Conservation (phyloP, 768 basidiomycete genomes). For the Gloeophyllum trabeum region DNA sequence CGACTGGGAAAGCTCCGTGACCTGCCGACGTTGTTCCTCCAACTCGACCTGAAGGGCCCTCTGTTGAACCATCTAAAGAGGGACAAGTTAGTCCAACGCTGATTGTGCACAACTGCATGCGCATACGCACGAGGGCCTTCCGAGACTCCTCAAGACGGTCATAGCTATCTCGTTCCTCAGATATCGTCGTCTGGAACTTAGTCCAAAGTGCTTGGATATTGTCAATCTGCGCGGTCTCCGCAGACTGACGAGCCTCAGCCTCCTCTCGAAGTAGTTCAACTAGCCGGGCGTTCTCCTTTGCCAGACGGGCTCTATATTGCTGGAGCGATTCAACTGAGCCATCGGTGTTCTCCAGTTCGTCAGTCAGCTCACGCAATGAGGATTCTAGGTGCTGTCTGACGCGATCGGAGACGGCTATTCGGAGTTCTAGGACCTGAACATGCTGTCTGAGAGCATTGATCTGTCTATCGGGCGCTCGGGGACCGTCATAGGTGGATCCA, state of each 20-base stretch:
- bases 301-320: slow-evolving; percentile 39
- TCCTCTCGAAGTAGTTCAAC: slow-evolving; percentile 50
- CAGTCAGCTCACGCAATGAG: slow-evolving; percentile 45
- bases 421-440: slow-evolving; percentile 54
- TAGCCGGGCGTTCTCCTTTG: slow-evolving; percentile 45
- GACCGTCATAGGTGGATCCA: slow-evolving; percentile 21
- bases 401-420: slow-evolving; percentile 57
- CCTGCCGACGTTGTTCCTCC: slow-evolving; percentile 50
- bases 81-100: background rate
- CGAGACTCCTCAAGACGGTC: slow-evolving; percentile 57
- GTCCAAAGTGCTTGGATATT: slow-evolving; percentile 57
- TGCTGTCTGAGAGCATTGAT: slow-evolving; percentile 47
- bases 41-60: slow-evolving; percentile 52
- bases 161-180: slow-evolving; percentile 51
- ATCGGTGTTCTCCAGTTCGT: slow-evolving; percentile 51
- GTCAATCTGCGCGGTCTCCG: slow-evolving; percentile 52
- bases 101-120: background rate
- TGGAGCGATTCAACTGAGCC: slow-evolving; percentile 56
- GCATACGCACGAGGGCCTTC: slow-evolving; percentile 46
- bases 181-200: slow-evolving; percentile 49
- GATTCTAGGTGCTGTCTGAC: slow-evolving; percentile 54
- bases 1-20: slow-evolving; percentile 42
- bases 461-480: slow-evolving; percentile 23
- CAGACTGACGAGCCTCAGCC: slow-evolving; percentile 45
- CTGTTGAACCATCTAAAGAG: slow-evolving; percentile 50